Base-by-base conservation (phyloP, 768 basidiomycete genomes). In the Lyophyllum semitale region DNA sequence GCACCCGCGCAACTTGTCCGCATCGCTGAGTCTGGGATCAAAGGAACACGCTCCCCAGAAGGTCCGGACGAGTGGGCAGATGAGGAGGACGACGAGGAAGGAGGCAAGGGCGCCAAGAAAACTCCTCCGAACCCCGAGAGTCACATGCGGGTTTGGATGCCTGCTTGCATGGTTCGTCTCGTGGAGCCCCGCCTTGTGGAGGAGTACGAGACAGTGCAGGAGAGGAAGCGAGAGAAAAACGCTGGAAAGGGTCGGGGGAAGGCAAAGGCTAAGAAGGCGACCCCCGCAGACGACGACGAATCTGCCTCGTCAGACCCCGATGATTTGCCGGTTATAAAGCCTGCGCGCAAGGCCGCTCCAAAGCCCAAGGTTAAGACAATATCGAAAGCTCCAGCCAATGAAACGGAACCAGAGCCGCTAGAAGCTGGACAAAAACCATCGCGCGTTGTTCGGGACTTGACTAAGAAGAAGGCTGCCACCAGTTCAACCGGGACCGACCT, bases 131-230 rank as follows among this genome's bases (percentile, higher is more conserved):
- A 84, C 59, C 86, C 87, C 0, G 70, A 74, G n/a, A 78, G 74
- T 45, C 80, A 81, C 51, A 67, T 87, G 46, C 78, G 88, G 13
- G 66, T 93, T 11, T 96, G 93, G 93, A 80, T 94, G 70, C 90
- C 93, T 0, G 91, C 89, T 22, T 85, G 80, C 50, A 87, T 96
- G 78, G 81, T 95, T 11, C 70, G 75, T 12, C 68, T 84, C 29
- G 91, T 82, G 2, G 87, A 85, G 55, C 89, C 91, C 8, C 70
- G 71, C 3, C 65, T 95, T 22, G 87, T 88, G 4, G 70, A 80
- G 40, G 78, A 78, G 17, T 94, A 79, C 59, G 84, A 91, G 54
- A 78, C 74, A 11, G 60, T 63, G 15, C 69, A 77, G 58, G 73
- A 75, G 55, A 69, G 66, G 55, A 90, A 85, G 60, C 67, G 68